A percentile compares a stretch with the other conserved stretches of the same genome.
Evolutionary conservation across 768 basidiomycete genomes (phyloP).

Genomic region (Trametes coccinea): DNA sequence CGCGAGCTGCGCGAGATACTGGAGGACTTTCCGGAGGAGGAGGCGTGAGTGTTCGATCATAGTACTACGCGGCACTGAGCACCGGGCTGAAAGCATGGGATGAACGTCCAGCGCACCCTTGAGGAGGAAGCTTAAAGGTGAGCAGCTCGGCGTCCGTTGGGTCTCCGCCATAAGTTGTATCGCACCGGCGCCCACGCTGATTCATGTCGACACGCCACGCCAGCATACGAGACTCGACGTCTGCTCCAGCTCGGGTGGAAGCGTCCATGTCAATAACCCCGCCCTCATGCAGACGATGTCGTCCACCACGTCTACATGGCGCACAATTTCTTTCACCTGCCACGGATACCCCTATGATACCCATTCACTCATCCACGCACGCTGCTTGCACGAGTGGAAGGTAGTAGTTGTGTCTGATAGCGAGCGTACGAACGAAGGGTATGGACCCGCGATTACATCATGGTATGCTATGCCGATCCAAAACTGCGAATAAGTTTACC

Average conservation of each 20-base stretch:
- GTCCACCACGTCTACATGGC: too few relatives aligned
- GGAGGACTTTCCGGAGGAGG: constrained; percentile 3
- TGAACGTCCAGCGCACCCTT: neutral
- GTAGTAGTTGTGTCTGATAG: neutral
- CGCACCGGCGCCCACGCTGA: too few relatives aligned
- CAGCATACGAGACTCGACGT: constrained; percentile 6
- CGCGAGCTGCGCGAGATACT: constrained; percentile 4
- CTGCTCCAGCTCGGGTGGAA: neutral
- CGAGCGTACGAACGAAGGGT: constrained; percentile 10
- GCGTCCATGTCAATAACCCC: too few relatives aligned
- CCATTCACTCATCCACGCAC: neutral
- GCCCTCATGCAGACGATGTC: too few relatives aligned
- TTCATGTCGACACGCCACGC: too few relatives aligned
- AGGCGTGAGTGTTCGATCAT: neutral
- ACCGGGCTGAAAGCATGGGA: too few relatives aligned
- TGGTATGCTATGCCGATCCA: constrained; percentile 9
- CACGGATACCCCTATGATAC: neutral
- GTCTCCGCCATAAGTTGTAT: too few relatives aligned
- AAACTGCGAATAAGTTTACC: neutral
- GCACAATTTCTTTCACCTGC: too few relatives aligned
- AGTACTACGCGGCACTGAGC: too few relatives aligned
- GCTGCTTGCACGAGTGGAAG: neutral
- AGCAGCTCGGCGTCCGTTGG: neutral
- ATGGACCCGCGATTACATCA: constrained; percentile 8
- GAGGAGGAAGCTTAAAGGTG: neutral